Evolutionary conservation across 192 early-diverging fungal genomes (phyloP).

Genomic region (Chytriomyces sp.): DNA sequence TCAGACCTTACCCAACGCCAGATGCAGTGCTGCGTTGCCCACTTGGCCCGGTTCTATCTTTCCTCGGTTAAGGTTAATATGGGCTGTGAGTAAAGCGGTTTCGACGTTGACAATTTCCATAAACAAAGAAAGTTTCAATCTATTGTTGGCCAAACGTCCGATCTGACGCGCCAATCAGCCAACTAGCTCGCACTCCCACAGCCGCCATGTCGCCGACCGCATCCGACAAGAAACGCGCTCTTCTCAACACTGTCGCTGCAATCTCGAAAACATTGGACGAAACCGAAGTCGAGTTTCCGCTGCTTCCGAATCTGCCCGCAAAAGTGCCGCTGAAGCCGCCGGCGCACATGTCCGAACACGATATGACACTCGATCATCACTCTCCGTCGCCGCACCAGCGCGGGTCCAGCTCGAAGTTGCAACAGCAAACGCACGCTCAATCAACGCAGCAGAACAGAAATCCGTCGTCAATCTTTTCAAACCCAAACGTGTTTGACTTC

Average conservation of each 20-base stretch:
- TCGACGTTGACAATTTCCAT: no score
- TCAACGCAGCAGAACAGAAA: background rate
- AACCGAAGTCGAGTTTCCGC: background rate
- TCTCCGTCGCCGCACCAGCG: no score
- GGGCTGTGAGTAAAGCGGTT: no score
- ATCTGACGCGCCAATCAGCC: no score
- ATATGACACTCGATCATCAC: background rate
- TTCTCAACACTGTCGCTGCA: slow-evolving; percentile 17
- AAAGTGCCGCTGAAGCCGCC: background rate
- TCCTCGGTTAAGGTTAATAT: no score
- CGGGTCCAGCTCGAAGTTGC: no score
- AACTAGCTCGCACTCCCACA: background rate
- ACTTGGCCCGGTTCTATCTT: no score
- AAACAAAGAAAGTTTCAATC: no score
- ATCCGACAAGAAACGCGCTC: slow-evolving; percentile 12
- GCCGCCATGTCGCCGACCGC: background rate
- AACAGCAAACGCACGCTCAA: background rate
- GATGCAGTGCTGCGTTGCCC: no score
- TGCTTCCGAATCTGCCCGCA: background rate
- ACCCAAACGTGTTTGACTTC: slow-evolving; percentile 14
- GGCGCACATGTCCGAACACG: background rate
- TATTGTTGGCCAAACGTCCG: no score
- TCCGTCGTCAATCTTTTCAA: slow-evolving; percentile 8
- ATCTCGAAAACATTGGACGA: slow-evolving; percentile 15
- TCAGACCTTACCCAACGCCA: no score